Base-by-base conservation (phyloP, 306 rosid species). In the Citrullus amarus region DNA sequence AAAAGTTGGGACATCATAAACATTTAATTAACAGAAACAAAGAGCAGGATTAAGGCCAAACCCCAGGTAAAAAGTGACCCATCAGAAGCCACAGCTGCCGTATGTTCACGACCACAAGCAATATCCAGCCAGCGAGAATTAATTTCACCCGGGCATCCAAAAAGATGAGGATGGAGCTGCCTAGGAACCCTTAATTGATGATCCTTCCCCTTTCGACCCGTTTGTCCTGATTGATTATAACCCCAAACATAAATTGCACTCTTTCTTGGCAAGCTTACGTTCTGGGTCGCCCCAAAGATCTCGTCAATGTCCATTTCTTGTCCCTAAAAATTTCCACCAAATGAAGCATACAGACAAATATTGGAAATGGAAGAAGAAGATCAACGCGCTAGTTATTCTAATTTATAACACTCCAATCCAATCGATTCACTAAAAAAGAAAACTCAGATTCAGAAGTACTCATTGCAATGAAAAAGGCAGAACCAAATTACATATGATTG, bases 171-270 rank as follows among this genome's bases (percentile, higher is more conserved):
- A 62, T 90, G 83, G 18, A 94, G 93, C 87, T 87, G 97, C 71
- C 82, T 88, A 0, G 98, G 98, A 68, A 94, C 89, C 89, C 98
- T 88, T 81, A 94, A 74, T 61, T 94, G 95, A 56, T 86, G 84
- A 39, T 85, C 91, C 75, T 87, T 79, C 54, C 93, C 93, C 41
- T 82, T 86, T 84, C 98, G 88, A 6, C 96, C 98, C 8, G 97
- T 94, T 85, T 92, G 98, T 46, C 98, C 97, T 0, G 97, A 90
- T 62, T 94, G 94, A 80, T 94, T 94, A 77, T 94, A 94, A 8
- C 98, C 98, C 98, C 98, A 94, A 30, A 88, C 97, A 85, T 90
- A 92, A 80, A 94, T 89, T 44, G 97, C 98, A 83, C 97, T 90
- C 90, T 86, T 92, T 67, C 87, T 88, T 30, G 97, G 83, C 41